Evolutionary conservation across 768 basidiomycete species (phyloP).

Genomic region (Amyloporia xantha): DNA sequence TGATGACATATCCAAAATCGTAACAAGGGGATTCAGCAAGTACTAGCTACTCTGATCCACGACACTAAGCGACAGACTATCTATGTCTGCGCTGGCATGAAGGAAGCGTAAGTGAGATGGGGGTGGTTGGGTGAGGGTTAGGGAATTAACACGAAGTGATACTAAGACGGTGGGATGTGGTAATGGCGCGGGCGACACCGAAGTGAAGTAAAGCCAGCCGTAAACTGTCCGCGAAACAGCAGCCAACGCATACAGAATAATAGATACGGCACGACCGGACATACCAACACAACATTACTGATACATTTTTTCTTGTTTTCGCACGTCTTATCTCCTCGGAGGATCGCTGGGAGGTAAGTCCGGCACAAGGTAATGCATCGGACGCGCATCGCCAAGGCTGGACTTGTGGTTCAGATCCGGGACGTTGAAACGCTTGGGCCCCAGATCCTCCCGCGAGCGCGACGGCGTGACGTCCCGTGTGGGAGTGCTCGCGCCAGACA

Average conservation of each 20-base stretch:
- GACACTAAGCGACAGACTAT: no score
- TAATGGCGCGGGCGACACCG: no score
- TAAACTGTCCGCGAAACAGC: no score
- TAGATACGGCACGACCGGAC: neutral
- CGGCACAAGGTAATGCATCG: constrained; percentile 24
- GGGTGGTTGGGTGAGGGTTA: no score
- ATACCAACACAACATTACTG: constrained; percentile 1
- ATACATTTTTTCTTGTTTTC: constrained; percentile 9
- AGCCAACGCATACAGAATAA: neutral
- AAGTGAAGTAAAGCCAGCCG: no score
- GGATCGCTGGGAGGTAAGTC: constrained; percentile 19
- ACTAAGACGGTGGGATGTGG: no score
- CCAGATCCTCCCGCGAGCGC: constrained; percentile 20
- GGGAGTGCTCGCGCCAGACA: constrained; percentile 12
- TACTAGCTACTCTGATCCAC: no score
- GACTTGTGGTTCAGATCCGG: constrained; percentile 23
- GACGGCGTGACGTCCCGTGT: constrained; percentile 5
- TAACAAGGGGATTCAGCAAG: neutral
- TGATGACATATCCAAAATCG: neutral
- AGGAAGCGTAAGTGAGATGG: no score
- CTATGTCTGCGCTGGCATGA: no score
- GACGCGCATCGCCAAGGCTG: constrained; percentile 24
- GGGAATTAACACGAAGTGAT: no score
- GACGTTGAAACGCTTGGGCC: constrained; percentile 8
- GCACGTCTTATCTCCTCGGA: neutral